Evolutionary conservation across 768 basidiomycete genomes (phyloP), one percentile per base, ranked within the genome.

Genomic region (Pisolithus microcarpus): DNA sequence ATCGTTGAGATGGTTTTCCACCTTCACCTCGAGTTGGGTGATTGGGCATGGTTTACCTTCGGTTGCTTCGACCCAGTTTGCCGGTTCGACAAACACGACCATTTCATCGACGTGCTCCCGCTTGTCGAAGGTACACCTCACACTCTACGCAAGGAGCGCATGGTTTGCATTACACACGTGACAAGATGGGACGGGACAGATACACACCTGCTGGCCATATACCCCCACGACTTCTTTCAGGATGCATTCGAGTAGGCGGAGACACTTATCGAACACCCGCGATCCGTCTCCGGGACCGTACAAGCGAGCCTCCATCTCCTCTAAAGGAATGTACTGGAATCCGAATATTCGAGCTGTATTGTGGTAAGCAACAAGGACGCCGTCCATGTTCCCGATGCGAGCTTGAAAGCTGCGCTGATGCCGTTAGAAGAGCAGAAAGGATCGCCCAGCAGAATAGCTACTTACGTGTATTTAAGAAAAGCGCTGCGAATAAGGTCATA

Each of bases 341-440:
- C 95, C 95, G 59, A 92, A 92, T 46, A 96, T 79, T 16, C 79
- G 77, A 7, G 80, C 79, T 0, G 90, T 94, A 55, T 95, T 96
- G 61, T 91, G 89, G 61, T 88, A 91, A 19, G 90, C 84, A 37
- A 91, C 81, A 52, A 92, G 75, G 7, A 97, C 85, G 15, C 95
- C 95, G 61, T 96, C 93, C 95, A 98, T 98, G 62, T 85, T 82
- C 8, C 95, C 95, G 54, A 99, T 98, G 5, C 95, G 84, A 2
- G 80, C 94, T 75, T 99, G 95, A 72, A 98, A 86, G 56, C 90
- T 92, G 53, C n/a, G 38, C 15, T n/a, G 24, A 6, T 24, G 21
- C 18, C 51, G 38, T 39, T 38, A 37, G n/a, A 37, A 21, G 2
- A 18, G n/a, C n/a, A 43, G 28, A 5, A 15, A 28, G 37, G 24